Conservation (phyloP, 805 yeast species). For the Ogataea minuta region DNA sequence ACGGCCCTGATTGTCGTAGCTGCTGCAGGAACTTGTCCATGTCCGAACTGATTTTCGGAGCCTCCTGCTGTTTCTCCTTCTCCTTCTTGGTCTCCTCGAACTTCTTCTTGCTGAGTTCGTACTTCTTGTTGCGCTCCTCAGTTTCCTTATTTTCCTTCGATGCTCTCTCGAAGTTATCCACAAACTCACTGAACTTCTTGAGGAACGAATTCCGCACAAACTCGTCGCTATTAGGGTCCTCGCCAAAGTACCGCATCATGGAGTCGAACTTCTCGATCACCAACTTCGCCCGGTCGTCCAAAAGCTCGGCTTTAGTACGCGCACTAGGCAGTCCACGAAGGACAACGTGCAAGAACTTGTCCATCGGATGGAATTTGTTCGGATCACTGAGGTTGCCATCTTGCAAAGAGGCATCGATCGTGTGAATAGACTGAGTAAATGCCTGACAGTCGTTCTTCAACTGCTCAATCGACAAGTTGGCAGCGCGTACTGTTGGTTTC, state of each 20-base stretch:
- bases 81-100: constrained; percentile 43
- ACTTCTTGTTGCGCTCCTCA: constrained; percentile 77
- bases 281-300: constrained; percentile 60
- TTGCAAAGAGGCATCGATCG: constrained; percentile 70
- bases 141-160: constrained; percentile 71
- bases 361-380: constrained; percentile 77
- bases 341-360: constrained; percentile 61
- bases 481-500: constrained; percentile 53
- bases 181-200: constrained; percentile 74
- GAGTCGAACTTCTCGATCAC: constrained; percentile 65
- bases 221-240: constrained; percentile 65
- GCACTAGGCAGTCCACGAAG: constrained; percentile 73
- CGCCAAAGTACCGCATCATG: constrained; percentile 87
- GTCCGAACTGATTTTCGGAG: constrained; percentile 37
- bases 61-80: constrained; percentile 41
- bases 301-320: constrained; percentile 59
- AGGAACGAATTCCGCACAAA: constrained; percentile 69
- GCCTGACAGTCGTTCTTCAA: constrained; percentile 68
- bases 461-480: constrained; percentile 81
- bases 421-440: constrained; percentile 57
- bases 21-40: constrained; percentile 88
- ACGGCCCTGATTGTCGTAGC: constrained; percentile 81
- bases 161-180: constrained; percentile 75
- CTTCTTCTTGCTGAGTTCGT: constrained; percentile 72
- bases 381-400: constrained; percentile 86